A percentile compares a stretch with the other conserved stretches of the same genome.
phyloP scores from a whole-genome alignment of 2,329 filamentous ascomycete genomes.

The Ascocoryne sarcoides region DNA sequence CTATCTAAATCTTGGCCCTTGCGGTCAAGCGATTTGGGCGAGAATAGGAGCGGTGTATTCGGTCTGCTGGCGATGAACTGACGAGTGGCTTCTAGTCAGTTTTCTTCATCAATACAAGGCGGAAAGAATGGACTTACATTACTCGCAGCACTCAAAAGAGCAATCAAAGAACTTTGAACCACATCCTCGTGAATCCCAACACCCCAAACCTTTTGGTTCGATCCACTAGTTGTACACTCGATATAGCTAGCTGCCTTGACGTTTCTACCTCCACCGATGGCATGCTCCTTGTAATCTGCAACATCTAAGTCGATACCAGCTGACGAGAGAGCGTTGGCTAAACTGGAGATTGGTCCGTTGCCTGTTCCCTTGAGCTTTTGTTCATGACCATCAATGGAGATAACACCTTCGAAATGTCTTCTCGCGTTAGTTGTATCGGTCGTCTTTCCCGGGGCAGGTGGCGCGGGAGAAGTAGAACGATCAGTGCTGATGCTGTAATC shows the following conservation, averaged over 20 bases:
- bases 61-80: constrained; percentile 67
- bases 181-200: constrained; percentile 90
- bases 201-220: constrained; percentile 72
- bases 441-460: constrained; percentile 59
- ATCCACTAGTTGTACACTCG: constrained; percentile 66
- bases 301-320: constrained; percentile 85
- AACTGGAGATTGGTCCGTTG: constrained; percentile 82
- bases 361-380: constrained; percentile 71
- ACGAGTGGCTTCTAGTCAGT: no score
- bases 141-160: constrained; percentile 74
- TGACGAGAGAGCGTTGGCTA: constrained; percentile 70
- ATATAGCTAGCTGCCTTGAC: constrained; percentile 96
- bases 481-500: constrained; percentile 90
- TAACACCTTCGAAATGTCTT: constrained; percentile 75
- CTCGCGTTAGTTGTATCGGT: constrained; percentile 70
- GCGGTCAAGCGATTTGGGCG: no score
- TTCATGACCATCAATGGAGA: constrained; percentile 74
- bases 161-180: constrained; percentile 80
- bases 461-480: constrained; percentile 65
- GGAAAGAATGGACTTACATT: constrained; percentile 52
- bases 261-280: constrained; percentile 70
- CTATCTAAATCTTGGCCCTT: constrained; percentile 31
- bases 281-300: constrained; percentile 92
- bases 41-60: constrained; percentile 57
- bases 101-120: no score